Base-by-base conservation (phyloP, 169 alveolate species). In the Eimeria maxima region DNA sequence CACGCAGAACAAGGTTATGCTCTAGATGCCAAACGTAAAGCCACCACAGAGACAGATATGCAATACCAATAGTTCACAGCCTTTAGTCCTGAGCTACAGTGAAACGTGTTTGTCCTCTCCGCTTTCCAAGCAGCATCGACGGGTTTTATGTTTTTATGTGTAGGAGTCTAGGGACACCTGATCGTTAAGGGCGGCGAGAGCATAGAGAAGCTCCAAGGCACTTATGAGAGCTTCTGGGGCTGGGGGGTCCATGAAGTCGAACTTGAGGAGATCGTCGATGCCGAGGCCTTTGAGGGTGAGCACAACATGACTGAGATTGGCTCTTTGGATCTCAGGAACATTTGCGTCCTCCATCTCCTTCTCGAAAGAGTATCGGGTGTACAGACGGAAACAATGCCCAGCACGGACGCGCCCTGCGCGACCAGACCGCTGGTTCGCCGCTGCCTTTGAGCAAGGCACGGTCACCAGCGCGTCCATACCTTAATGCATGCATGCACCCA, bases 401-500 rank as follows among this genome's bases (percentile, higher is more conserved):
- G 99, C 99, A 29, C 99, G 98, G n/a, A 99, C 99, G 95, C 99
- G 98, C 24, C 99, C 99, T 3, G 99, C 99, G 89, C 99, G 98
- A 33, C 99, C 99, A 38, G 99, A 99, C 90, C 99, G 99, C 98
- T 99, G 99, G 96, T 99, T 98, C 11, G 99, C 99, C 57, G 99
- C 98, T 24, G 99, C 99, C 97, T 99, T 99, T 53, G 99, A 99
- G 95, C 99, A 98, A 16, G 99, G 99, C 44, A 99, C 98, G 24
- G 99, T 99, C 88, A 99, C 98, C 94, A 99, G 97, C 45, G 99
- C 98, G 97, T 99, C 99, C 98, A 99, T 98, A 42, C 99, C 97
- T 95, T 18, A 60, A 45, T 98, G 42, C 67, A 45, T 10, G 38
- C 67, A 22, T 22, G n/a, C 65, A 44, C 20, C 44, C 42, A 78